phyloP scores from a whole-genome alignment of 2,329 filamentous ascomycete species.

The Colletotrichum orbiculare region DNA sequence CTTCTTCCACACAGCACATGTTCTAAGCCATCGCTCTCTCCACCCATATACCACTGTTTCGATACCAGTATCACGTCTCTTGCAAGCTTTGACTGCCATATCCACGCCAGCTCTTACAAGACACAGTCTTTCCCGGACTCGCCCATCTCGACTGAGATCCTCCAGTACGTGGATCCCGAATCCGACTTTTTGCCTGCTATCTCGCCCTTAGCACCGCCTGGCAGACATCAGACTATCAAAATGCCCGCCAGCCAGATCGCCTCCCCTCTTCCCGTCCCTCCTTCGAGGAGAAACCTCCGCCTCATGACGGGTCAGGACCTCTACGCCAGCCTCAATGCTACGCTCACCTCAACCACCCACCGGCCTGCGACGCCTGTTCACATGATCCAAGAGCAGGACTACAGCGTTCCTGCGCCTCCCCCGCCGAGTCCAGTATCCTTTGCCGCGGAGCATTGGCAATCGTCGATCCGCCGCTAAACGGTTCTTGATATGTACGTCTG shows the following conservation, averaged over 20 bases:
- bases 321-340: slow-evolving; percentile 64
- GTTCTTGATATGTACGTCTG: not conserved
- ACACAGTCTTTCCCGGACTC: slow-evolving; percentile 13
- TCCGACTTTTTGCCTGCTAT: not conserved
- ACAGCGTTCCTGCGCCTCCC: slow-evolving; percentile 72
- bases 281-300: slow-evolving; percentile 57
- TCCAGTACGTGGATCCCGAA: slow-evolving; percentile 18
- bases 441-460: slow-evolving; percentile 65
- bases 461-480: slow-evolving; percentile 45
- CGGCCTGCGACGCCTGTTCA: slow-evolving; percentile 59
- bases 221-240: slow-evolving; percentile 38
- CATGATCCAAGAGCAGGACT: slow-evolving; percentile 67
- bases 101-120: slow-evolving; percentile 8
- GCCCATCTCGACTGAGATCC: not conserved
- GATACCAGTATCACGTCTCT: slow-evolving; percentile 14
- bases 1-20: slow-evolving; percentile 10
- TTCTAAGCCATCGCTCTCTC: slow-evolving; percentile 8
- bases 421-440: slow-evolving; percentile 74
- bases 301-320: slow-evolving; percentile 62
- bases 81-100: slow-evolving; percentile 1
- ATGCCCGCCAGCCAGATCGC: slow-evolving; percentile 58
- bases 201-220: slow-evolving; percentile 5
- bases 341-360: slow-evolving; percentile 57
- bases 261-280: slow-evolving; percentile 60
- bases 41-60: slow-evolving; percentile 1